Base-by-base conservation (phyloP, 2,329 filamentous ascomycete genomes). In the Cladophialophora carrionii region DNA sequence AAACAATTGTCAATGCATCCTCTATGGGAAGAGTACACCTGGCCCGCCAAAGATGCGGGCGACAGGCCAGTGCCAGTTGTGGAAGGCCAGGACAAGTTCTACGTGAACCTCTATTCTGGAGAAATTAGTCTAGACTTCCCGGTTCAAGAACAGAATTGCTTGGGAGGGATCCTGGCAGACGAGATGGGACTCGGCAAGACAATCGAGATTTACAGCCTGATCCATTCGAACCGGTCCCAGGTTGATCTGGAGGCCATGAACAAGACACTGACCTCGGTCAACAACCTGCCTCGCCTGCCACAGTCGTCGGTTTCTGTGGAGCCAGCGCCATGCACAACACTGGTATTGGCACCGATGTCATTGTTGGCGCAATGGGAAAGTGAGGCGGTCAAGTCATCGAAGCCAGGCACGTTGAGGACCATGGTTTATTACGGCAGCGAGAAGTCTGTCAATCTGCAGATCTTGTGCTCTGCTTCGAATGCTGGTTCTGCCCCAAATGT, bases 161-260 rank as follows among this genome's bases (percentile, higher is more conserved):
- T 96, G 0, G 95, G 95, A 52, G 95, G 95, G 5, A 91, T 99
- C 63, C 81, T 99, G 49, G 95, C 95, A 8, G 95, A 99, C 73
- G 84, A 98, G 78, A 99, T 99, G 95, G 95, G 95, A 54, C 82
- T 99, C 1, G 95, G 95, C 37, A 99, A 99, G 80, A 99, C 95
- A 0, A 98, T 99, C 60, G 94, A 99, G 74, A 98, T 99, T 92
- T 86, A 99, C 67, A 95, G 92, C 77, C 81, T 99, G 57, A 85
- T 99, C 4, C 95, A 99, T 75, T 87, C 91, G 0, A 91, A 98
- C 75, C 87, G 85, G 67, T 88, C 87, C 3, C 82, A 88, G 24
- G 74, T 81, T 31, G 68, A 76, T 17, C 71, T 72, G 20, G 68
- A 74, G 12, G 70, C 76, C 8, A 57, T 70, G 24, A 71, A 72